These are phyloP conservation scores for Boletus sensibilis DNA, from an alignment of 768 basidiomycete species.

Conservation along the genomic window DNA sequence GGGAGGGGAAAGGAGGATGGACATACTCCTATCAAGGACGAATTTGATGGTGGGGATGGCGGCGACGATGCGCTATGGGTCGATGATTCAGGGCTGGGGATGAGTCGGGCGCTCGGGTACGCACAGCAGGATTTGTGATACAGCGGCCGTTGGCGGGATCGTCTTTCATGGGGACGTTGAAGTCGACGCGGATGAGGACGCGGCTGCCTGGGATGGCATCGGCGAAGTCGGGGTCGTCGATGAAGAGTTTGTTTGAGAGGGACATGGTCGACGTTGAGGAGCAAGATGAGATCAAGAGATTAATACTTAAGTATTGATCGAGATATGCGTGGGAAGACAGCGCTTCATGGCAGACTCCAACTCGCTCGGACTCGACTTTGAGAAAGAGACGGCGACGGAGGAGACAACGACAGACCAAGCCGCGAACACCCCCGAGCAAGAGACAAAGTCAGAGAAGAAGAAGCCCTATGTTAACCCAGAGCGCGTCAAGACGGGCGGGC, in stretches of 20 bases:
- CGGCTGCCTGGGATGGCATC: conserved; percentile 76
- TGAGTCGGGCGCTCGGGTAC: conserved; percentile 34
- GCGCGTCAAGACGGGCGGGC: conserved; percentile 80
- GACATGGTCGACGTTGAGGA: conserved; percentile 60
- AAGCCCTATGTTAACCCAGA: conserved; percentile 80
- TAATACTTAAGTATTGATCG: not conserved
- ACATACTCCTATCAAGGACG: conserved; percentile 78
- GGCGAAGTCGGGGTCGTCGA: conserved; percentile 67
- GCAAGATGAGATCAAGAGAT: not conserved
- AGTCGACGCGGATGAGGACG: conserved; percentile 93
- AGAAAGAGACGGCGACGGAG: conserved; percentile 31
- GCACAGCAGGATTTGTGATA: conserved; percentile 95
- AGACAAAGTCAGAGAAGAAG: conserved; percentile 49
- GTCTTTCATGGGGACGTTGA: conserved; percentile 91
- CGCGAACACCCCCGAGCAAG: conserved; percentile 9
- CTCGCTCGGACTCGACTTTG: conserved; percentile 71
- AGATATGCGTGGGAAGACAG: conserved; percentile 23
- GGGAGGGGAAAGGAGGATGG: not conserved
- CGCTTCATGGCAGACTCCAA: conserved; percentile 48
- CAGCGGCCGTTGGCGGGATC: conserved; percentile 68
- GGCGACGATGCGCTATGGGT: conserved; percentile 85
- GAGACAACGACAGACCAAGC: conserved; percentile 9
- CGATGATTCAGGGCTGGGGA: conserved; percentile 6
- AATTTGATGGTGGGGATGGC: conserved; percentile 95
- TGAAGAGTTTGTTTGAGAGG: conserved; percentile 90